phyloP scores from a whole-genome alignment of 192 early-diverging fungal species.

The Allomyces arbusculus region DNA sequence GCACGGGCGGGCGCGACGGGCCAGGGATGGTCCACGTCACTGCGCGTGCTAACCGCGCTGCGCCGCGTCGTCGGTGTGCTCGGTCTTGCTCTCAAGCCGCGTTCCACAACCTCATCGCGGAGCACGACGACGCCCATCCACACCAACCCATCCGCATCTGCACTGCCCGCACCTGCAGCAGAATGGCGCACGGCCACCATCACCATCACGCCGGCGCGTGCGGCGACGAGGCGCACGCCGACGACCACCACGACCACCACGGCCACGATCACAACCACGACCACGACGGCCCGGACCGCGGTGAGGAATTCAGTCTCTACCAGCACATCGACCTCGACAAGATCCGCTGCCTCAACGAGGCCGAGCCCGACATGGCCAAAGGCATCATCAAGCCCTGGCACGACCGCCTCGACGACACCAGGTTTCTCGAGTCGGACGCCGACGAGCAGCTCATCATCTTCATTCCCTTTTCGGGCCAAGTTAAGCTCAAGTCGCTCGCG shows the following conservation, averaged over 20 bases:
- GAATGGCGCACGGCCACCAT: no score
- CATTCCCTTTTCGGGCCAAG: slow-evolving; percentile 55
- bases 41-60: no score
- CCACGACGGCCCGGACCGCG: slow-evolving; percentile 43
- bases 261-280: slow-evolving; percentile 56
- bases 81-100: no score
- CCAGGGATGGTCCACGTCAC: no score
- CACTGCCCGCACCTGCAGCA: no score
- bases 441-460: slow-evolving; percentile 80
- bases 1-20: no score
- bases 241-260: slow-evolving; percentile 25
- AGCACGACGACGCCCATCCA: no score
- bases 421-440: slow-evolving; percentile 56
- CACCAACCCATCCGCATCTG: no score
- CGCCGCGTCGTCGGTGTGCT: no score
- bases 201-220: slow-evolving; percentile 1
- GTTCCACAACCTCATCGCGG: no score
- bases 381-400: slow-evolving; percentile 73
- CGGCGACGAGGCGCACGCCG: slow-evolving; percentile 28
- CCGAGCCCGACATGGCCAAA: slow-evolving; percentile 34
- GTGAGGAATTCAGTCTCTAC: slow-evolving; percentile 46
- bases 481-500: slow-evolving; percentile 79
- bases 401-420: slow-evolving; percentile 44
- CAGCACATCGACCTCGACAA: slow-evolving; percentile 57
- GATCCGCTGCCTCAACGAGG: slow-evolving; percentile 64